Evolutionary conservation across 2,329 filamentous ascomycete genomes (phyloP).

Genomic region (Cercospora nicotianae): DNA sequence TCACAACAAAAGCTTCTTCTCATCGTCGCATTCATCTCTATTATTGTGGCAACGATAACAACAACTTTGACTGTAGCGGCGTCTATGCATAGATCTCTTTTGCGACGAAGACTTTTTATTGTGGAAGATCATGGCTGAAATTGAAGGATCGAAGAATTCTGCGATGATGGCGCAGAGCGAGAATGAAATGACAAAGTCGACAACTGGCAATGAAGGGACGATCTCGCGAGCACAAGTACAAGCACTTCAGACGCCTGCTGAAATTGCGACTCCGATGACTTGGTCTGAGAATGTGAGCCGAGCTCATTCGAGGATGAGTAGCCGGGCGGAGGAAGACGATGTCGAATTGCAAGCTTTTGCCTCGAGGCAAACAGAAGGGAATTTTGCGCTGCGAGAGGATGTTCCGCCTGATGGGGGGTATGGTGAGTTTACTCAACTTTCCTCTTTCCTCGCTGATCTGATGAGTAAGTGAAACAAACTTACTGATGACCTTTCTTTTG

Average conservation of each 20-base stretch:
- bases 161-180: not conserved
- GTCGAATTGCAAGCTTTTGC: not conserved
- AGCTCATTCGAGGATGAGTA: not conserved
- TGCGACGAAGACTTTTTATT: not conserved
- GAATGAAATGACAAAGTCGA: no score
- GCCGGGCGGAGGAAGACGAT: not conserved
- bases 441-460: no score
- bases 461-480: no score
- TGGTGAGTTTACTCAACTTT: conserved; percentile 25
- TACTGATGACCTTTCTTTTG: no score
- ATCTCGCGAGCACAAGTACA: not conserved
- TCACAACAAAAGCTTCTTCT: no score
- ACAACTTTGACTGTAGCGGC: not conserved
- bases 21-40: not conserved
- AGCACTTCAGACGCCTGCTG: not conserved
- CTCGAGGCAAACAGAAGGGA: conserved; percentile 8
- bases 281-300: not conserved
- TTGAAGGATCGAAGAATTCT: not conserved
- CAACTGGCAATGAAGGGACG: not conserved
- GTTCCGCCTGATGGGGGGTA: conserved; percentile 61
- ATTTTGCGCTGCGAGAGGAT: conserved; percentile 35
- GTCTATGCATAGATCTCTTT: not conserved
- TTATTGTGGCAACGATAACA: not conserved
- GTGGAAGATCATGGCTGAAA: not conserved
- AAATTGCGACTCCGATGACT: not conserved